Base-by-base conservation (phyloP, 202 grass and related monocot species). In the Panicum hallii region DNA sequence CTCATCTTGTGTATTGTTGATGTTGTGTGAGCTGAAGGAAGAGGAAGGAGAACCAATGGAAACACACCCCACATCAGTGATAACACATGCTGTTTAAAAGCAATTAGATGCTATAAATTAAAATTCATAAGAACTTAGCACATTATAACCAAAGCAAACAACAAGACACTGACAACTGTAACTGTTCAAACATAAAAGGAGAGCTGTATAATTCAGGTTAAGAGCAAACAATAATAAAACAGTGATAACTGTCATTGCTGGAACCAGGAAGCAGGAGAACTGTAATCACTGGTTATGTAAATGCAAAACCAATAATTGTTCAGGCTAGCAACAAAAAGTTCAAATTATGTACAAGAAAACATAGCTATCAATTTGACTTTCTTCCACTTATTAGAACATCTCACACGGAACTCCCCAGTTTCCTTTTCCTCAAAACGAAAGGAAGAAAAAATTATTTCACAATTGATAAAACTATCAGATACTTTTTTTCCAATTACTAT, bases 1-100 rank as follows among this genome's bases (percentile, higher is more conserved):
- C 19, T 23, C 30, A 82, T 87, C 54, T 48, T 74, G 53, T 53
- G 26, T 53, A 75, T 70, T 57, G 15, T 11, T 75, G 20, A 62
- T 57, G 15, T 11, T 75, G 20, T 81, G 77, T 19, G 14, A 46
- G 22, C 28, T 50, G 5, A 53, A 75, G 70, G 49, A 68, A 81
- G 19, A 57, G 78, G 60, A 68, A 68, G 26, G 32, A 56, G 50
- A 12, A 55, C 50, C 17, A 41, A 75, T 49, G 36, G 74, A 38
- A 38, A 38, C 36, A 38, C 36, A 38, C 36, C 38, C 61, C 13
- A 30, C n/a, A 23, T 17, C n/a, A 72, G 56, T 7, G 11, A 47
- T 69, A 22, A 9, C 16, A 7, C 63, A 77, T 71, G 22, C 57
- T 65, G 42, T 72, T 38, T 38, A 38, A 38, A 38, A 38, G 36